phyloP scores from a whole-genome alignment of 345 rosid genomes.

The Anastatica hierochuntica region DNA sequence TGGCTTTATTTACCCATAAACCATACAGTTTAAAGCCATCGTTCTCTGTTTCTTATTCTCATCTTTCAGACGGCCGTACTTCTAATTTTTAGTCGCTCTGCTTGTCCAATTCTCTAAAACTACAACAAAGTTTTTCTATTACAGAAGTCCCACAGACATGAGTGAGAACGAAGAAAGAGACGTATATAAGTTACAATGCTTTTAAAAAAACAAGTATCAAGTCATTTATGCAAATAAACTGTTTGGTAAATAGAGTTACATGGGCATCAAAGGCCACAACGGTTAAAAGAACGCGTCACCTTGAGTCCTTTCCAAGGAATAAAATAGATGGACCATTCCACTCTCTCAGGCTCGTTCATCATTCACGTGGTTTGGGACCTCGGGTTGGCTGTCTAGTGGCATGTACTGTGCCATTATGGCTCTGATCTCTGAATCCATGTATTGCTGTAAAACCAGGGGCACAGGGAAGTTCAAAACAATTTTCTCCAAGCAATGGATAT shows the following conservation, averaged over 20 bases:
- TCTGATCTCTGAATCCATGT: conserved; percentile 97
- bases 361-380: conserved; percentile 41
- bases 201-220: background rate
- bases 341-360: conserved; percentile 45
- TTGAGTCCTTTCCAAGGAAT: conserved; percentile 2
- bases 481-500: background rate
- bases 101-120: background rate
- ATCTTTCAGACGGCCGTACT: too few relatives aligned
- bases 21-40: too few relatives aligned
- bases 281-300: conserved; percentile 7
- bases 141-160: conserved; percentile 4
- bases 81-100: too few relatives aligned
- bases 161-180: background rate
- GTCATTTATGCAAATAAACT: background rate
- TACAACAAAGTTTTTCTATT: conserved; percentile 13
- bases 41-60: too few relatives aligned
- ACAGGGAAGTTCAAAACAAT: background rate
- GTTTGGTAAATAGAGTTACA: conserved; percentile 3
- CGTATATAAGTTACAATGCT: background rate
- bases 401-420: conserved; percentile 98
- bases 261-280: conserved; percentile 8
- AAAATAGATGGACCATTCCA: conserved; percentile 3
- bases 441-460: conserved; percentile 40
- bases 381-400: conserved; percentile 85
- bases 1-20: too few relatives aligned